A percentile compares a stretch with the other conserved stretches of the same genome.
These are phyloP conservation scores for Candida sonorensis DNA, from an alignment of 805 yeast species.

Conservation along the genomic window DNA sequence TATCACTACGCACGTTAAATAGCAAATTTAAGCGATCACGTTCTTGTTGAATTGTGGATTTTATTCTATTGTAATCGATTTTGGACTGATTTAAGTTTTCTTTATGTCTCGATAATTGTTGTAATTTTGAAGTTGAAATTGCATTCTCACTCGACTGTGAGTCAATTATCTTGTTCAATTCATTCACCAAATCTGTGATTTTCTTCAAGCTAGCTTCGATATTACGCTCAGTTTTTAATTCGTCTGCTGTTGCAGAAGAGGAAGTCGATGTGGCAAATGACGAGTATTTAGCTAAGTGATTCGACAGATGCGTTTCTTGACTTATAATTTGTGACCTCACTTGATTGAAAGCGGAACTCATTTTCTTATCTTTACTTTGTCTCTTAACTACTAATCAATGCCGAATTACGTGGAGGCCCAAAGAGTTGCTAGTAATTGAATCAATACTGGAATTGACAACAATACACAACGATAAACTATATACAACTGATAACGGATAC, in stretches of 20 bases:
- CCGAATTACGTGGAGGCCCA: no score
- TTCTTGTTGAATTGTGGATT: constrained; percentile 43
- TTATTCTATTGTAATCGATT: constrained; percentile 52
- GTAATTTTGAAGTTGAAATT: constrained; percentile 65
- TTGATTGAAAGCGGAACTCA: constrained; percentile 49
- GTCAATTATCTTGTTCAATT: constrained; percentile 49
- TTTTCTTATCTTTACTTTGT: background rate
- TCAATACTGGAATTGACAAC: no score
- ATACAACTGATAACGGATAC: no score
- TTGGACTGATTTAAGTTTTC: constrained; percentile 70
- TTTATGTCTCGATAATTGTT: constrained; percentile 76
- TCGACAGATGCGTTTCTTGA: constrained; percentile 63
- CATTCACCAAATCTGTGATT: constrained; percentile 45
- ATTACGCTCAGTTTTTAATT: constrained; percentile 34
- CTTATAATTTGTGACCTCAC: constrained; percentile 61
- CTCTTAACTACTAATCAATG: no score
- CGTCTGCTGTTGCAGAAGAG: constrained; percentile 42
- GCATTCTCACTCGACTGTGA: constrained; percentile 27
- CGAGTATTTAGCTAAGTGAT: constrained; percentile 45
- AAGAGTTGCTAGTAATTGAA: no score
- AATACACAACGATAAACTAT: no score
- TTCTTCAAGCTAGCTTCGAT: constrained; percentile 46
- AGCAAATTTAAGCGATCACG: constrained; percentile 70
- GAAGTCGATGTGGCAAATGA: constrained; percentile 47
- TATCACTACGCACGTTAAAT: constrained; percentile 71